Evolutionary conservation across 2,329 filamentous ascomycete genomes (phyloP), one percentile per base, ranked within the genome.

Genomic region (Graphilbum sp.): DNA sequence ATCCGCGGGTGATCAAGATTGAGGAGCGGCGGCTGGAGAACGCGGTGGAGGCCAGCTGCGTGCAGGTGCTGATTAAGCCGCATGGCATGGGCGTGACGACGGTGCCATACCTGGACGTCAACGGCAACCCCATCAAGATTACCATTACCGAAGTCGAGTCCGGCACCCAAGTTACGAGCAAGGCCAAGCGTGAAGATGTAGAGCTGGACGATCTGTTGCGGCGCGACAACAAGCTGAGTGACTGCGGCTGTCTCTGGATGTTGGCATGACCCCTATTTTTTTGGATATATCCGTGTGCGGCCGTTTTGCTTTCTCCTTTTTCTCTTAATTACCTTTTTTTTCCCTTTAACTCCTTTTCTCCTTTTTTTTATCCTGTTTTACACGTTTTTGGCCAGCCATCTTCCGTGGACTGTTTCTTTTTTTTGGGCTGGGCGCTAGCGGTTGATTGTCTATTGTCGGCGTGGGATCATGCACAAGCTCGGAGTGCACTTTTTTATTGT

Each of bases 201-300:
- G 17, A 13, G 4, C 9, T 5, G 8, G 38, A 40, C 17, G 38
- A 38, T 18, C 3, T 39, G 3, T 41, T 37, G 18, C 31, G 42
- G 13, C 46, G 51, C 21, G 48, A 46, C 18, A 41, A 45, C 17
- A 41, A 67, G 35, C 53, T 69, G 39, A 69, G 63, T 40, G 56
- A 63, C 27, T 72, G 68, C 39, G 66, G 64, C 9, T 72, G 68
- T 44, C 56, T 68, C 45, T 72, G 67, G 67, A 68, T 60, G 55
- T 54, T 62, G 35, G 61, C 57, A 38, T 70, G 31, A 32, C 17
- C n/a, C 17, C 6, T 32, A 32, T 32, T 32, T 32, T 17, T n/a
- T n/a, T 32, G 13, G 8, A 6, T 32, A 25, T 25, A 25, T 7
- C 23, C 23, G 12, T 25, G 23, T 25, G 7, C 23, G 7, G 12